Evolutionary conservation across 371 early-diverging fungal species (phyloP).

Genomic region (Conidiobolus incongruus): DNA sequence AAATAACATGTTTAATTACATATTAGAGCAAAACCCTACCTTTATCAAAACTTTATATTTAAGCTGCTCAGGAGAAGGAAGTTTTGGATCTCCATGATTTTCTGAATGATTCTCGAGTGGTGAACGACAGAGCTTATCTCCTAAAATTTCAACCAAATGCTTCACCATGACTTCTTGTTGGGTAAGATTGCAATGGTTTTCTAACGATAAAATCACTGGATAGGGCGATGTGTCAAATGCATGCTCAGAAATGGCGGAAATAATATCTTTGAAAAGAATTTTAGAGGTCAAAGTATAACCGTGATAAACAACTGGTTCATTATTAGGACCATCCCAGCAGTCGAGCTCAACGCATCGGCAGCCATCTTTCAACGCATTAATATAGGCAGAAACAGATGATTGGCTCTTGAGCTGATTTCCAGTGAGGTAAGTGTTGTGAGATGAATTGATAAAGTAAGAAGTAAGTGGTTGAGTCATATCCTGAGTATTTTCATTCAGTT

Average conservation of each 20-base stretch:
- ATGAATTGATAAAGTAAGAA: slow-evolving; percentile 52
- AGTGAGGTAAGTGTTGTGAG: slow-evolving; percentile 60
- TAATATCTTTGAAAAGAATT: slow-evolving; percentile 49
- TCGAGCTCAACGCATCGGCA: slow-evolving; percentile 75
- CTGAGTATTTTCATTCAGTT: too few relatives aligned
- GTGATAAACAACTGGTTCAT: slow-evolving; percentile 53
- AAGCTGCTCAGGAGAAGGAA: slow-evolving; percentile 45
- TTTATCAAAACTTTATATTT: slow-evolving; percentile 43
- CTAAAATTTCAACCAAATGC: slow-evolving; percentile 28
- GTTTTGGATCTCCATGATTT: slow-evolving; percentile 7
- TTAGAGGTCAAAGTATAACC: slow-evolving; percentile 51
- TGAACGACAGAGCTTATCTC: slow-evolving; percentile 25
- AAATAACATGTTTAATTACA: background rate
- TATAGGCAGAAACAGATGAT: slow-evolving; percentile 55
- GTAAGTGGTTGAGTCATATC: slow-evolving; percentile 27
- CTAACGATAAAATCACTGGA: slow-evolving; percentile 60
- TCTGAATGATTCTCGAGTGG: slow-evolving; percentile 10
- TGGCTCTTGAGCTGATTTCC: slow-evolving; percentile 53
- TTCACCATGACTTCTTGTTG: slow-evolving; percentile 53
- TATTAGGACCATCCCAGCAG: slow-evolving; percentile 65
- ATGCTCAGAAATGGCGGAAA: slow-evolving; percentile 47
- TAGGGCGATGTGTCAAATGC: slow-evolving; percentile 54
- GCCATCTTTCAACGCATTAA: slow-evolving; percentile 49
- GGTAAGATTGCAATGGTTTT: slow-evolving; percentile 40
- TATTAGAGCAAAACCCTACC: slow-evolving; percentile 16